These are phyloP conservation scores for Actinomucor elegans DNA, from an alignment of 371 early-diverging fungal genomes.

Conservation along the genomic window DNA sequence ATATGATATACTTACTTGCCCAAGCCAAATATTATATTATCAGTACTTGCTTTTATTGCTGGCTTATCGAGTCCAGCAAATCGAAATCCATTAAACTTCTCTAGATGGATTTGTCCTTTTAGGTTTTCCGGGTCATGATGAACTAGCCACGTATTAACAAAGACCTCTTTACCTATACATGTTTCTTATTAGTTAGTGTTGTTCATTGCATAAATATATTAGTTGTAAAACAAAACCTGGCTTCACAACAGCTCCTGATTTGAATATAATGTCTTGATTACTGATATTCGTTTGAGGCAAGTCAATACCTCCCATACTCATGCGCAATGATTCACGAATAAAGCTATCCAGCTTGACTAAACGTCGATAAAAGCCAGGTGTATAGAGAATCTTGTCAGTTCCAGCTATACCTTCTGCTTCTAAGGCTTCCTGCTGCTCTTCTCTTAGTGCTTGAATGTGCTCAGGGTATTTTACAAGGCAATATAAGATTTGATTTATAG, in stretches of 20 bases:
- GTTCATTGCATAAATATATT: no score
- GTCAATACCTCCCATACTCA: constrained; percentile 11
- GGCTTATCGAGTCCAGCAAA: constrained; percentile 38
- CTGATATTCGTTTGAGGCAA: constrained; percentile 33
- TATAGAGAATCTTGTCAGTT: constrained; percentile 14
- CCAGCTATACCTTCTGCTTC: constrained; percentile 11
- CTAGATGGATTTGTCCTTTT: constrained; percentile 16
- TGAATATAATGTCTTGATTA: constrained; percentile 24
- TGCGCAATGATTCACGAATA: constrained; percentile 47
- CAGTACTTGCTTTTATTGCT: constrained; percentile 35
- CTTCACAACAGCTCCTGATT: constrained; percentile 39
- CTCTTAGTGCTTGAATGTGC: constrained; percentile 27
- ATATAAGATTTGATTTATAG: constrained; percentile 30
- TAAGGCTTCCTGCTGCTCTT: constrained; percentile 42
- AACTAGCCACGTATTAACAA: constrained; percentile 27
- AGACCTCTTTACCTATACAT: constrained; percentile 29
- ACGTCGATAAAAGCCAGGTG: constrained; percentile 27
- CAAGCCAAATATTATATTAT: constrained; percentile 51
- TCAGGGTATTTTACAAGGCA: constrained; percentile 44
- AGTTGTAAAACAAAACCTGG: no score
- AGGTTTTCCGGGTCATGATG: constrained; percentile 18
- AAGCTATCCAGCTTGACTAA: constrained; percentile 53
- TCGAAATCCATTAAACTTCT: constrained; percentile 45
- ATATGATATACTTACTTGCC: constrained; percentile 48
- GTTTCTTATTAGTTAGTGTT: no score